Base-by-base conservation (phyloP, 176 grass and related monocot species). In the Alopecurus myosuroides region DNA sequence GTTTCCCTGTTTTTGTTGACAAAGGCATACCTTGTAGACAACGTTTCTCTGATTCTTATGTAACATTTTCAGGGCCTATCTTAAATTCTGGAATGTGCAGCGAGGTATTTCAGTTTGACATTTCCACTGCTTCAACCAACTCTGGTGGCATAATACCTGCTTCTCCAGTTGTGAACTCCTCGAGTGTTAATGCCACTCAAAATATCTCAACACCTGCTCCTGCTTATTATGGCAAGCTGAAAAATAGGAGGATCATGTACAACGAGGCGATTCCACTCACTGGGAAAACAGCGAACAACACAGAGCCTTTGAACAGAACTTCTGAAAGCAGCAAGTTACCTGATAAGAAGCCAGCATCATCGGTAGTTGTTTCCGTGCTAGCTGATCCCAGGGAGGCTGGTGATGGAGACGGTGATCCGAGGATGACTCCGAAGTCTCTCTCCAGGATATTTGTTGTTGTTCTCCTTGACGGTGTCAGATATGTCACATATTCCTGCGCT, bases 41-140 rank as follows among this genome's bases (percentile, higher is more conserved):
- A n/a, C n/a, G n/a, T n/a, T n/a, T n/a, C 41, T 56, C 20, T 86
- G 15, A 64, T 81, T 73, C 48, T 56, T 68, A 44, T 85, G 79
- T 52, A 80, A 68, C 45, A 39, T 85, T 88, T 89, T 70, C 91
- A 99, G 97, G 94, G 9, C 82, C 97, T 19, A 83, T 97, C 78
- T 85, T 99, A 74, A 94, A 89, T 86, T 92, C 97, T 23, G 97
- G 97, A 79, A 97, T 99, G 89, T 97, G 97, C 88, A 99, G 81
- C 3, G 97, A 99, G 87, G 93, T 99, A 69, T 99, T 99, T 66
- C 93, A 92, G 87, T 96, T 96, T 48, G 97, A 96, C 17, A 85
- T 91, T 44, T 94, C 93, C 0, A 23, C 84, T 50, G 79, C 85
- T 28, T 85, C 88, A 30, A 79, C 85, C 62, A 83, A 85, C 81